Base-by-base conservation (phyloP, 1,284 basidiomycete species). In the Acaromyces ingoldii region DNA sequence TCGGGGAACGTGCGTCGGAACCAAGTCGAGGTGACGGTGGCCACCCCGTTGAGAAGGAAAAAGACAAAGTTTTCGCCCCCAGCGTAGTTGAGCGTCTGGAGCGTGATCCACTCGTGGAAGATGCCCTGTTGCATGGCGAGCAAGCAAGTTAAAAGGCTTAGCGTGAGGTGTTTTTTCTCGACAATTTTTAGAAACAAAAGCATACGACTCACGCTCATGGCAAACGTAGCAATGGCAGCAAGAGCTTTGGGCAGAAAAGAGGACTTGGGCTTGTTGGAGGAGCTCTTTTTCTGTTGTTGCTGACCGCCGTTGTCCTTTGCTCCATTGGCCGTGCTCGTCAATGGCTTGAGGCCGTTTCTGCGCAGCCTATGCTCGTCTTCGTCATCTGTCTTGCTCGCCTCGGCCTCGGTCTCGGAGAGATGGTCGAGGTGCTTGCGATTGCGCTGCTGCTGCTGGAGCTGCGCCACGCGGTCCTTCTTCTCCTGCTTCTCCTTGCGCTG, bases 31-130 rank as follows among this genome's bases (percentile, higher is more conserved):
- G 56, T 47, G 10, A 73, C 72, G 9, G 71, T 69, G 6, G 62
- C 65, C 1, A 69, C 36, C 6, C 72, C 72, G 51, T 74, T 74
- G 31, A 57, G 41, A 13, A 72, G 45, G 64, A 75, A 75, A 47
- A 75, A 75, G 51, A 69, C 25, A 21, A 73, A 72, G 58, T 74
- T 70, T 40, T 67, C 60, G n/a, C 66, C 67, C 34, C 58, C 63
- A 37, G 71, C 72, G 36, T 64, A 66, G 19, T 58, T 63, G 17
- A 67, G 60, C 19, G 66, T 67, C 28, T 50, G 67, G 47, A 61
- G 65, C 29, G 67, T 70, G 40, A 75, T 70, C 60, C 69, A 68
- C 47, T 75, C 72, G 58, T 75, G 72, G 49, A 57, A 57, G 38
- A 53, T 26, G 25, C 52, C 49, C 31, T 28, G 19, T 11, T 15